Percentiles rank a stretch among this genome's conserved stretches.
phyloP scores from a whole-genome alignment of 225 moss, liverwort and hornwort species.

The Pseudoscleropodium purum region DNA sequence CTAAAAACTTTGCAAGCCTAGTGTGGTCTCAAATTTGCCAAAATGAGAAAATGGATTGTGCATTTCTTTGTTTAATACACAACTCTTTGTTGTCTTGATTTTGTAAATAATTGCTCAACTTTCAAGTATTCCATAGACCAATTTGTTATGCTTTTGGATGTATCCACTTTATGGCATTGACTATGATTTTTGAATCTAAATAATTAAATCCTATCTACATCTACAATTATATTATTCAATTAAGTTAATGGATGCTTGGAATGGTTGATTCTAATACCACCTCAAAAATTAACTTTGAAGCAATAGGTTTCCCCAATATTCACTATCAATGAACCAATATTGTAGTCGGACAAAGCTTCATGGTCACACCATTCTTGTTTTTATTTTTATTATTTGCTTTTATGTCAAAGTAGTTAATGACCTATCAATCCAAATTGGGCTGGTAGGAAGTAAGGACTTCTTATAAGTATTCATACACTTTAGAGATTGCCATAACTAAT shows the following conservation, averaged over 20 bases:
- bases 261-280: background rate
- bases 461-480: too few species aligned
- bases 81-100: too few species aligned
- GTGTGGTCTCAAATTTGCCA: too few species aligned
- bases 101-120: too few species aligned
- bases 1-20: too few species aligned
- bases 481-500: too few species aligned
- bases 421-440: background rate
- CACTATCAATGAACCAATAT: background rate
- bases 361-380: background rate
- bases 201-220: background rate
- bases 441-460: fast-evolving
- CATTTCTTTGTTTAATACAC: too few species aligned
- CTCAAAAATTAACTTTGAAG: background rate
- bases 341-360: background rate
- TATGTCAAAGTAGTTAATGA: background rate
- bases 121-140: too few species aligned
- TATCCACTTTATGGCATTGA: too few species aligned
- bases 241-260: fast-evolving
- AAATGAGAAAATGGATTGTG: too few species aligned
- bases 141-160: too few species aligned
- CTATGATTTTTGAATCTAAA: background rate
- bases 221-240: fast-evolving
- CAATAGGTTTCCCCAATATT: background rate
- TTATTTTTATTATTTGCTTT: background rate